These are phyloP conservation scores for Termitomyces sp. DNA, from an alignment of 1,284 basidiomycete species.

Conservation along the genomic window DNA sequence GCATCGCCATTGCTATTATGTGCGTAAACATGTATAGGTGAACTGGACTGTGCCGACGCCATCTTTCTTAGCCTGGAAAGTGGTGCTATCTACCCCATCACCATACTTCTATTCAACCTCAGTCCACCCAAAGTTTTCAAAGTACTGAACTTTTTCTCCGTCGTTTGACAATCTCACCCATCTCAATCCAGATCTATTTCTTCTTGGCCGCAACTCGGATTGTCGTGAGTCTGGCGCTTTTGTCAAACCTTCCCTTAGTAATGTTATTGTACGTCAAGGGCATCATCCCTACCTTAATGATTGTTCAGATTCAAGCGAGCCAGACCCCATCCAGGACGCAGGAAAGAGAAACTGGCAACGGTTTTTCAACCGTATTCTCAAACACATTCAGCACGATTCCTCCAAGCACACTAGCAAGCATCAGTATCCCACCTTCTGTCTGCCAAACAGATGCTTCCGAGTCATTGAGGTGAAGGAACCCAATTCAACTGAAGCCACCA, in stretches of 20 bases:
- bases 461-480: not conserved
- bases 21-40: slow-evolving; percentile 5
- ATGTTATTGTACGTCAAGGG: slow-evolving; percentile 6
- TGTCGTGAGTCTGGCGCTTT: slow-evolving; percentile 6
- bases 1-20: slow-evolving; percentile 21
- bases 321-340: not conserved
- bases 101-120: slow-evolving; percentile 4
- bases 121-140: not conserved
- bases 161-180: not conserved
- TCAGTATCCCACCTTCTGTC: not conserved
- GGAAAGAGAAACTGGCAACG: not conserved
- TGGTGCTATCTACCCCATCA: slow-evolving; percentile 14
- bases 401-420: not conserved
- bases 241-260: not conserved
- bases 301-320: slow-evolving; percentile 17
- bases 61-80: slow-evolving; percentile 10
- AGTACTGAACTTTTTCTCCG: not conserved
- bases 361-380: not conserved
- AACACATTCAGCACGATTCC: not conserved
- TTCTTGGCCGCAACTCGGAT: slow-evolving; percentile 4
- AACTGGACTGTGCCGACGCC: not conserved
- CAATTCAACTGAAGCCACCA: not conserved
- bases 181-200: not conserved
- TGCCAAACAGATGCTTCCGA: not conserved
- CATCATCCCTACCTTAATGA: slow-evolving; percentile 20